Evolutionary conservation across 179 eudicot genomes (phyloP), one percentile per base, ranked within the genome.

Genomic region (Spinacia oleracea): DNA sequence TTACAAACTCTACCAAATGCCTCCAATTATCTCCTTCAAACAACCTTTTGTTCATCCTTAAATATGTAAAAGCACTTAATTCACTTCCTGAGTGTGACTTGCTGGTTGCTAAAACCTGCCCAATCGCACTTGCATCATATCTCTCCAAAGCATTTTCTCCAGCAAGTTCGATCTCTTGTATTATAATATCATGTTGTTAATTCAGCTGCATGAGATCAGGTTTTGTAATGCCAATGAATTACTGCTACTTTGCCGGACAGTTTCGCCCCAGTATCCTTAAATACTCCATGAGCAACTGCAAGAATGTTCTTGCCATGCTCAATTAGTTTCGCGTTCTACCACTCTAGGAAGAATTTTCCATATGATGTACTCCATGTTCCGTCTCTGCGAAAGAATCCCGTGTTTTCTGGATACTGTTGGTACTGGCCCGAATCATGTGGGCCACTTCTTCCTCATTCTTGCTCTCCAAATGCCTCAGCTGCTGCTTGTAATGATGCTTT

Each of bases 231-330:
- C 98, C 98, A 95, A 50, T 95, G 98, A 51, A 95, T 91, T 70
- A 97, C 98, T 32, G 98, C 98, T 63, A 95, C 91, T 86, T 95
- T 95, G 92, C n/a, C n/a, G n/a, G n/a, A n/a, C n/a, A n/a, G n/a
- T n/a, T n/a, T n/a, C n/a, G n/a, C n/a, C n/a, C n/a, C 93, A n/a
- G 92, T 95, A 77, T 89, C 97, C 79, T 83, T 82, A 76, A 89
- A 95, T 79, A 95, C 83, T 56, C 83, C 85, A 58, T 91, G 79
- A 43, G 97, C 98, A 10, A 95, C 81, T 76, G 71, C 82, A 38
- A 95, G 86, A 70, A 93, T 85, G 74, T 51, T 89, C 62, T 95
- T 91, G 27, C 97, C 97, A 64, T 95, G 98, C 50, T 91, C 89
- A 5, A 95, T 62, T 20, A 95, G 92, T 83, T 87, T 85, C 18